Conservation (phyloP, 108 stramenopile genomes). For the Parmales sp. region DNA sequence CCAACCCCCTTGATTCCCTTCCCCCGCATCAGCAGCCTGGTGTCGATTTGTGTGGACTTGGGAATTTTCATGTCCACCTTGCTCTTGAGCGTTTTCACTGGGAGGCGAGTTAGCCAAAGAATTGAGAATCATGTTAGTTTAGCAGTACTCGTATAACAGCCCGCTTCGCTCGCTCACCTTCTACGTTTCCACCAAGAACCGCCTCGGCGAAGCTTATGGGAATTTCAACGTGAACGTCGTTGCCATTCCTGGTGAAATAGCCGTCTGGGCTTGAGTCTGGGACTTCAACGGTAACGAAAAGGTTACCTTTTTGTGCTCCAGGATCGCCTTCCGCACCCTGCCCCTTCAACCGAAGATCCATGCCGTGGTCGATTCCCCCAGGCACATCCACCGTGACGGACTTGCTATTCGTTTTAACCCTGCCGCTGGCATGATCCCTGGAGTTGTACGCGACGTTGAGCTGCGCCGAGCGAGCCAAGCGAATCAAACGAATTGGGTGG, state of each 20-base stretch:
- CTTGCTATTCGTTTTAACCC: slow-evolving; percentile 58
- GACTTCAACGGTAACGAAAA: slow-evolving; percentile 25
- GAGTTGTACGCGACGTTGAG: not conserved
- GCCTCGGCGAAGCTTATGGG: slow-evolving; percentile 70
- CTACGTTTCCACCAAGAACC: slow-evolving; percentile 81
- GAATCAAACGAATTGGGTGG: too few species aligned
- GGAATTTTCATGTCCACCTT: slow-evolving; percentile 90
- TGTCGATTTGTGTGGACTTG: slow-evolving; percentile 76
- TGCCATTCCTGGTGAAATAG: slow-evolving; percentile 71
- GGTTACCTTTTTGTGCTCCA: slow-evolving; percentile 45
- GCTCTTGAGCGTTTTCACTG: slow-evolving; percentile 86
- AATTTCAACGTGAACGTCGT: slow-evolving; percentile 67
- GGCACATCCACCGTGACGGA: slow-evolving; percentile 78
- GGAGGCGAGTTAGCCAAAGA: too few species aligned
- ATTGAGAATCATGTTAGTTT: too few species aligned
- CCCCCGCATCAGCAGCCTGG: slow-evolving; percentile 78
- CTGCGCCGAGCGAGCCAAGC: too few species aligned
- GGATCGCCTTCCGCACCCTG: slow-evolving; percentile 85
- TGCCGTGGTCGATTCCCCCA: slow-evolving; percentile 85
- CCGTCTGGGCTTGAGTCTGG: slow-evolving; percentile 36
- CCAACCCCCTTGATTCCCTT: slow-evolving; percentile 62
- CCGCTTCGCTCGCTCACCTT: too few species aligned
- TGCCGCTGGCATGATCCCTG: slow-evolving; percentile 43
- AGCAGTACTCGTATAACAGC: too few species aligned
- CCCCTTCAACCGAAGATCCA: slow-evolving; percentile 73